These are phyloP conservation scores for Colletotrichum lini DNA, from an alignment of 2,329 filamentous ascomycete genomes.

Conservation along the genomic window DNA sequence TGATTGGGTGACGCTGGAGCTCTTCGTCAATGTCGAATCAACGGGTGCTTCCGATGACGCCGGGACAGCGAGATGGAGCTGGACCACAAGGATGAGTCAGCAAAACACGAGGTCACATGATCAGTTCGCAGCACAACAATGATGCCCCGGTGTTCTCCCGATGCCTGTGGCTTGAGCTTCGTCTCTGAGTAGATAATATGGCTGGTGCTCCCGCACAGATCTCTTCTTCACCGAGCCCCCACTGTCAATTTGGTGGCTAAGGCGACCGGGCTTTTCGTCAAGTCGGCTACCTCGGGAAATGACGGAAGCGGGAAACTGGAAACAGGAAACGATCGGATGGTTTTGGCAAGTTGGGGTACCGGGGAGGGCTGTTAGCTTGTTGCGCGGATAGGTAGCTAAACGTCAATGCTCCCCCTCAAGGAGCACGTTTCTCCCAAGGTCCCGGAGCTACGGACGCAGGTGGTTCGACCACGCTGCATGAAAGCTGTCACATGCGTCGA, in stretches of 20 bases:
- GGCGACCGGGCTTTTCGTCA: neutral
- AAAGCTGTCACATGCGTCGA: conserved; percentile 34
- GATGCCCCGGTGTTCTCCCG: neutral
- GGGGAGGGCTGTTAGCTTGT: no score
- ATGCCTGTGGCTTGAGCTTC: neutral
- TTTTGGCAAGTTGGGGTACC: conserved; percentile 7
- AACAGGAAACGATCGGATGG: conserved; percentile 32
- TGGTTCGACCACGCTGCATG: conserved; percentile 12
- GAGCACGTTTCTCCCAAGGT: conserved; percentile 17
- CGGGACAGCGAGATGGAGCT: neutral
- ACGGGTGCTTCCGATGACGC: conserved; percentile 25
- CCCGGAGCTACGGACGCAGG: conserved; percentile 37
- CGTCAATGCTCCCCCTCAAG: conserved; percentile 15
- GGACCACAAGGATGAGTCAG: neutral
- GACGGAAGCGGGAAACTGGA: conserved; percentile 26
- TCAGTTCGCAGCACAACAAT: no score
- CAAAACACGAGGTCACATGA: neutral
- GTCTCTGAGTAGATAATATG: neutral
- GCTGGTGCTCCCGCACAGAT: neutral
- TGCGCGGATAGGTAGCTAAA: neutral
- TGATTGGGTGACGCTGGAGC: conserved; percentile 1
- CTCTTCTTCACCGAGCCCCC: neutral
- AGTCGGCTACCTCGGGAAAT: conserved; percentile 39
- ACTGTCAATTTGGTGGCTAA: conserved; percentile 9
- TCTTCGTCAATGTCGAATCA: neutral